phyloP scores from a whole-genome alignment of 768 basidiomycete genomes.

The Suillus placidus region DNA sequence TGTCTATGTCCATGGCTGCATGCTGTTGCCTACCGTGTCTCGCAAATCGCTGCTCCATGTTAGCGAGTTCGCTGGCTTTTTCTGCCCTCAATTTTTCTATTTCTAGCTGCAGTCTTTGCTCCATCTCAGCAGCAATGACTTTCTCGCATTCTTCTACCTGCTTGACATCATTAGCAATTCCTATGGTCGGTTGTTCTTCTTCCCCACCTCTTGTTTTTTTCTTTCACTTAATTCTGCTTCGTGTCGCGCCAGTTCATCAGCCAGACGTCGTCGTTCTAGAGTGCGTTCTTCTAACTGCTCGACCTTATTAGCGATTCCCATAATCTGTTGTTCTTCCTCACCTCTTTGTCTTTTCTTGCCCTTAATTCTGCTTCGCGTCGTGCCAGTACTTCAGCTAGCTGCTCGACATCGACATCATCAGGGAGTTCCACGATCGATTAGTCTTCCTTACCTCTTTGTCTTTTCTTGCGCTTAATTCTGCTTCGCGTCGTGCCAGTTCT shows the following conservation, averaged over 20 bases:
- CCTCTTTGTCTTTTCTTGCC: neutral
- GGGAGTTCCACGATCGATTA: too few species aligned
- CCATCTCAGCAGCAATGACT: conserved; percentile 2
- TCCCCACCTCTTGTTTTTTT: neutral
- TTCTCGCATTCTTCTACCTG: too few species aligned
- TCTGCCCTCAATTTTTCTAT: conserved; percentile 12
- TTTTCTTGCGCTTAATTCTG: neutral
- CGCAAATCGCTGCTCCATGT: conserved; percentile 13
- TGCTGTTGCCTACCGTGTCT: too few species aligned
- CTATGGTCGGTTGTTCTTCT: too few species aligned
- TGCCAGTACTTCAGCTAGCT: neutral
- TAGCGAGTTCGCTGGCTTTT: conserved; percentile 16
- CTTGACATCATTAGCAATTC: too few species aligned
- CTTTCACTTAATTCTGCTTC: too few species aligned
- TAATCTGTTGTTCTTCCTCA: neutral
- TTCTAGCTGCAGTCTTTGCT: conserved; percentile 2
- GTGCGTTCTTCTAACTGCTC: too few species aligned
- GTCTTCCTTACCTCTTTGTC: neutral
- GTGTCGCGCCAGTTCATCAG: too few species aligned
- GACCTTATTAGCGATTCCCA: too few species aligned
- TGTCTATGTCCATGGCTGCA: too few species aligned
- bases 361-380: neutral
- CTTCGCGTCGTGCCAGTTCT: neutral
- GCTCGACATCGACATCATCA: too few species aligned
- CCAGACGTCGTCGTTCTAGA: too few species aligned